Percentiles rank a stretch among this genome's conserved stretches.
phyloP scores from a whole-genome alignment of 1,139 yeast species.

The Candida neerlandica region DNA sequence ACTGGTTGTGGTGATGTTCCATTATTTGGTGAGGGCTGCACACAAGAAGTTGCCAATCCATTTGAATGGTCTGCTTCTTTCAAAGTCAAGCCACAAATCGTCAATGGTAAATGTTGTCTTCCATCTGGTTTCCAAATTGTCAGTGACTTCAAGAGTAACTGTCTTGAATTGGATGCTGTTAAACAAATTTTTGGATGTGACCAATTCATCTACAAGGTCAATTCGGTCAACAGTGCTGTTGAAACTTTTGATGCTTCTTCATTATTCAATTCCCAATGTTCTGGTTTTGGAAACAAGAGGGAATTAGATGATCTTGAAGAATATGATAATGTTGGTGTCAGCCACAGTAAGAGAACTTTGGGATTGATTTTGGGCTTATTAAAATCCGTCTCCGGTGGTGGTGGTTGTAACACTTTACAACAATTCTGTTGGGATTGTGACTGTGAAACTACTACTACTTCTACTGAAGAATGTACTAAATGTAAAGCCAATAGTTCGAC shows the following conservation, averaged over 20 bases:
- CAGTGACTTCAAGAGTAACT: slow-evolving; percentile 70
- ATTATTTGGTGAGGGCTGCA: slow-evolving; percentile 10
- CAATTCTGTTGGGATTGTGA: slow-evolving; percentile 16
- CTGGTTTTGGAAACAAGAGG: slow-evolving; percentile 9
- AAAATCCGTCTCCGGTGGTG: slow-evolving; percentile 6
- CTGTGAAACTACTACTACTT: slow-evolving; percentile 7
- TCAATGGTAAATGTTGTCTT: slow-evolving; percentile 15
- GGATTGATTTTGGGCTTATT: slow-evolving; percentile 8
- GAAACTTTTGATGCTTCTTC: slow-evolving; percentile 7
- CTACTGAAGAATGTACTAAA: neutral
- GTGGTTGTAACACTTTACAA: slow-evolving; percentile 7
- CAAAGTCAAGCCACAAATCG: slow-evolving; percentile 12
- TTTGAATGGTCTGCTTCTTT: slow-evolving; percentile 16
- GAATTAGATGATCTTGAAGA: slow-evolving; percentile 8
- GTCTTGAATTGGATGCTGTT: slow-evolving; percentile 44
- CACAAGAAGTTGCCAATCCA: slow-evolving; percentile 9
- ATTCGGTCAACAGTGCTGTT: slow-evolving; percentile 4
- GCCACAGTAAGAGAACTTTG: slow-evolving; percentile 11
- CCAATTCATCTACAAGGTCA: slow-evolving; percentile 8
- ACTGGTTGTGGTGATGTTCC: slow-evolving; percentile 14
- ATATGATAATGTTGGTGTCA: slow-evolving; percentile 4
- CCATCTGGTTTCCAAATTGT: slow-evolving; percentile 33
- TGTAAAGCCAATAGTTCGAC: neutral
- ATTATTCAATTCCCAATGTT: slow-evolving; percentile 8
- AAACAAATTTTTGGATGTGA: slow-evolving; percentile 9